A percentile compares a stretch with the other conserved stretches of the same genome.
phyloP scores from a whole-genome alignment of 179 eudicot species.

The Nepenthes alata region DNA sequence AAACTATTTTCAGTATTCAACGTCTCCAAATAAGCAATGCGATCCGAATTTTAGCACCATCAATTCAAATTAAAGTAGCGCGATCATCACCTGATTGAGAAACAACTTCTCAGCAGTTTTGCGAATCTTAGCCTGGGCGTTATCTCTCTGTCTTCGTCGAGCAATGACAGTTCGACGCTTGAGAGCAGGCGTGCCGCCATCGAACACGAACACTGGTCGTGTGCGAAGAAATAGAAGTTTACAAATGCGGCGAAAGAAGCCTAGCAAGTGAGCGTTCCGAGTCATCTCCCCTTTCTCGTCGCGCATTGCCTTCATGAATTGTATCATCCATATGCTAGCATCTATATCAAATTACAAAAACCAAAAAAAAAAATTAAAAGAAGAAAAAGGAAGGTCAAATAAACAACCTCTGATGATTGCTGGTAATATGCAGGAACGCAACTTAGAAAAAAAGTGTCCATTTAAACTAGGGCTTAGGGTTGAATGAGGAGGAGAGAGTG shows the following conservation, averaged over 20 bases:
- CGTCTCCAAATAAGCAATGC: no score
- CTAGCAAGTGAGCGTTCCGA: constrained; percentile 75
- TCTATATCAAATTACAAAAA: constrained; percentile 24
- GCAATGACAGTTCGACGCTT: constrained; percentile 83
- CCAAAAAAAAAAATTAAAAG: neutral
- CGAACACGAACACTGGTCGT: constrained; percentile 90
- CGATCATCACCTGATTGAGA: constrained; percentile 51
- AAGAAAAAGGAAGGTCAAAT: neutral
- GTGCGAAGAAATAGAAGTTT: constrained; percentile 81
- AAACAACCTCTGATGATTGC: neutral
- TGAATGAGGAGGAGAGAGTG: constrained; percentile 3
- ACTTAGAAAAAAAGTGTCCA: neutral
- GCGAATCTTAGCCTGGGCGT: constrained; percentile 80
- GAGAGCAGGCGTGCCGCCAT: constrained; percentile 84
- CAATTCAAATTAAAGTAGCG: neutral
- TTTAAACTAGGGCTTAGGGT: constrained; percentile 17
- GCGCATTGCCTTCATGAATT: constrained; percentile 96
- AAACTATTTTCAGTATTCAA: no score
- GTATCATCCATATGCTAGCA: constrained; percentile 98
- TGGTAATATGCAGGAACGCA: neutral
- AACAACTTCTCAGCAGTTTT: constrained; percentile 91
- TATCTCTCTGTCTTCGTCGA: constrained; percentile 78
- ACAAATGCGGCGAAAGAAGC: constrained; percentile 93
- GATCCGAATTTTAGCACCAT: neutral
- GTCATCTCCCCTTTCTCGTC: constrained; percentile 96